Evolutionary conservation across 805 yeast species (phyloP), one percentile per base, ranked within the genome.

Genomic region (Starmerella stellata): DNA sequence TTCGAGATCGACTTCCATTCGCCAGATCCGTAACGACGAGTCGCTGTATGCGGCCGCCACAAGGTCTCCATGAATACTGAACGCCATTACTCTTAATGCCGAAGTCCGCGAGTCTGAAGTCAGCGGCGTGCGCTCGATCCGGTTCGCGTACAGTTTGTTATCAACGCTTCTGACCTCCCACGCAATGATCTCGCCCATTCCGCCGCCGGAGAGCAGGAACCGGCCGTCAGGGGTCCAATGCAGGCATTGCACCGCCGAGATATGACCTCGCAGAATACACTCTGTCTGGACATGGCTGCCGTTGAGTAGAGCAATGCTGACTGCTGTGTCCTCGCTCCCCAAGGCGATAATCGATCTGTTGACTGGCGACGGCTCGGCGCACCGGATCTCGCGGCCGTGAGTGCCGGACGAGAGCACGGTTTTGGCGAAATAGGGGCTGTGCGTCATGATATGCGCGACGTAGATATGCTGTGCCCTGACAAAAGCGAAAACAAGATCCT

Each of bases 311-410:
- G 82, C 81, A n/a, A 87, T 45, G 42, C 71, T 68, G 4, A 90
- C 59, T 0, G 81, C 69, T 0, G 95, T 78, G 52, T 90, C 98
- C 55, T 90, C 98, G 0, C 94, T 75, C 4, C 82, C 96, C 4
- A 87, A 73, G 24, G 80, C 67, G 17, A 82, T 52, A 3, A 78
- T 49, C 3, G 40, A 34, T 18, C 50, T 37, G 5, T 55, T 54
- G 8, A 36, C 33, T 0, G 67, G 58, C 5, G 70, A 64, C n/a
- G 75, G 63, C 2, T 78, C 66, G 14, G 85, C 62, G 40, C 74
- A 79, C 47, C 98, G 65, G 4, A 87, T 70, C 56, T 90, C 98
- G 45, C 96, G 68, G 1, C 98, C 98, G 56, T 90, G 96, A 1
- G 81, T 66, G 0, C 95, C 95, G 8, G 65, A 59, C 27, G 61